phyloP scores from a whole-genome alignment of 495 filamentous ascomycete genomes.

The Hypomontagnella monticulosa region DNA sequence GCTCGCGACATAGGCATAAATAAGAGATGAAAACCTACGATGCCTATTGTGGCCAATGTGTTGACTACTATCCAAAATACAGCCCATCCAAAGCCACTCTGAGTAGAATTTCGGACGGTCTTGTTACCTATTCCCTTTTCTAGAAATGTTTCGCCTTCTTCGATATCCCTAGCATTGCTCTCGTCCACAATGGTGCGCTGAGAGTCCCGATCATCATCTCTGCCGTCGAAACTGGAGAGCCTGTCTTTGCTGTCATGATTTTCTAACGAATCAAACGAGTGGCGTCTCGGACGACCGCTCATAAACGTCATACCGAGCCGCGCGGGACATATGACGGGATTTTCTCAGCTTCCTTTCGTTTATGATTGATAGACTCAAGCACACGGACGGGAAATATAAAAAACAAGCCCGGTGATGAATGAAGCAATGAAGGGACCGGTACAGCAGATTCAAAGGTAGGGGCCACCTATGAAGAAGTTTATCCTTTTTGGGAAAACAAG shows the following conservation, averaged over 20 bases:
- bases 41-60: conserved; percentile 69
- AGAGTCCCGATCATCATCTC: conserved; percentile 38
- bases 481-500: not conserved
- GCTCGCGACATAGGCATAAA: conserved; percentile 9
- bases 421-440: not conserved
- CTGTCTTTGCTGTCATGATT: conserved; percentile 39
- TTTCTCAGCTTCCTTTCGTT: conserved; percentile 25
- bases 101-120: conserved; percentile 18
- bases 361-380: conserved; percentile 17
- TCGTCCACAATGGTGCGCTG: conserved; percentile 43
- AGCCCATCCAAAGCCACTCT: conserved; percentile 46
- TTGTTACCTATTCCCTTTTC: conserved; percentile 41
- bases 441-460: not conserved
- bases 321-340: conserved; percentile 26
- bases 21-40: conserved; percentile 54
- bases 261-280: conserved; percentile 49
- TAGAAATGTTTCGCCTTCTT: conserved; percentile 51
- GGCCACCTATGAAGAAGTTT: not conserved
- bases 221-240: conserved; percentile 32
- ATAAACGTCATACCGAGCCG: conserved; percentile 37
- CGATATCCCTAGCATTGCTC: conserved; percentile 41
- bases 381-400: conserved; percentile 9
- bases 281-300: conserved; percentile 37
- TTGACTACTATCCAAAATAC: conserved; percentile 67
- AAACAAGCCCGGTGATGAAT: not conserved